phyloP scores from a whole-genome alignment of 108 stramenopile genomes.

The Stephanodiscus triporus region DNA sequence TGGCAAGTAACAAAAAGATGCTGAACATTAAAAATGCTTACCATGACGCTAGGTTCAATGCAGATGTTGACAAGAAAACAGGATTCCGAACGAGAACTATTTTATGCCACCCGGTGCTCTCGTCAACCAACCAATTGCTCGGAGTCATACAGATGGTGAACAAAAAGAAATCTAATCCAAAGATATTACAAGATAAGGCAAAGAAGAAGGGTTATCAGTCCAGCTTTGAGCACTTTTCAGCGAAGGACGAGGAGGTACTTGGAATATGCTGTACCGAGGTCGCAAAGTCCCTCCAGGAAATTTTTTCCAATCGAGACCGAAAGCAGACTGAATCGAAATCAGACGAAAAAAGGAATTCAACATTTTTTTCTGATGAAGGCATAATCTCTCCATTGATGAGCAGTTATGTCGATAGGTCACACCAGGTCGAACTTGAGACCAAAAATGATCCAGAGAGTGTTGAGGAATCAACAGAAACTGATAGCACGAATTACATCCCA shows the following conservation, averaged over 20 bases:
- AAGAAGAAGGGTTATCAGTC: constrained; percentile 50
- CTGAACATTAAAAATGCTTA: constrained; percentile 60
- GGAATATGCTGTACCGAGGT: constrained; percentile 47
- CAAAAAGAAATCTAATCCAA: constrained; percentile 50
- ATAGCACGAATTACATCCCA: constrained; percentile 15
- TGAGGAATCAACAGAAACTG: constrained; percentile 1
- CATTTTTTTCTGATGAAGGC: background rate
- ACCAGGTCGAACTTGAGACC: background rate
- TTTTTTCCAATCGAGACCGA: constrained; percentile 12
- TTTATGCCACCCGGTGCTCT: constrained; percentile 53
- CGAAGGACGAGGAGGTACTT: constrained; percentile 48
- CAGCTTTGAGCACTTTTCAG: constrained; percentile 36
- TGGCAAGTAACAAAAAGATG: constrained; percentile 49
- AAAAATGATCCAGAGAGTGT: constrained; percentile 1
- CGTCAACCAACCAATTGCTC: constrained; percentile 45
- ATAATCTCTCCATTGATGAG: background rate
- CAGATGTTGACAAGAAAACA: constrained; percentile 53
- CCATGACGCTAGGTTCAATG: constrained; percentile 52
- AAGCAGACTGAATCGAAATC: constrained; percentile 12
- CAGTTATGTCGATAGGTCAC: background rate
- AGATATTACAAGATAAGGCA: constrained; percentile 30
- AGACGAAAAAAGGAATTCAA: background rate
- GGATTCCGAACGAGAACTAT: constrained; percentile 57
- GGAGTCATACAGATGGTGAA: constrained; percentile 71
- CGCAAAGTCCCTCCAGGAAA: constrained; percentile 49